A percentile compares a stretch with the other conserved stretches of the same genome.
These are phyloP conservation scores for Calonectria hongkongensis DNA, from an alignment of 2,329 filamentous ascomycete species.

Conservation along the genomic window DNA sequence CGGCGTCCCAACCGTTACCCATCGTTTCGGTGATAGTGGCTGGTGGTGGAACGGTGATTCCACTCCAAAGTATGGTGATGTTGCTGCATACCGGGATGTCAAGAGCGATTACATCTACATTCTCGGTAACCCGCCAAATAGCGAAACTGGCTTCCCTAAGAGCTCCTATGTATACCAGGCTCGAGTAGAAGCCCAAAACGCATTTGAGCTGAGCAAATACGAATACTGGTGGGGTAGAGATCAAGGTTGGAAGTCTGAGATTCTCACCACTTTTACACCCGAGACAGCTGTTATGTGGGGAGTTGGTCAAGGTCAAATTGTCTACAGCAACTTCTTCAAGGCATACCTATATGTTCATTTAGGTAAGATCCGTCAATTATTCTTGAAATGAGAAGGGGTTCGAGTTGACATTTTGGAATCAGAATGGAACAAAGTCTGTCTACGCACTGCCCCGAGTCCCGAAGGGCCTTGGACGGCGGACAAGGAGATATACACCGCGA, in stretches of 20 bases:
- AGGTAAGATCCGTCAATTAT: conserved; percentile 31
- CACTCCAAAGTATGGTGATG: conserved; percentile 61
- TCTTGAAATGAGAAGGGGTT: fast-evolving
- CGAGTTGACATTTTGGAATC: not conserved
- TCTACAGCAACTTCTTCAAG: conserved; percentile 59
- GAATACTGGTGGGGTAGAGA: conserved; percentile 64
- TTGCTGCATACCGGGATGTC: conserved; percentile 61
- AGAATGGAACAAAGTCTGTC: conserved; percentile 37
- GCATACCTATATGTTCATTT: conserved; percentile 62
- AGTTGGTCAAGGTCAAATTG: conserved; percentile 61
- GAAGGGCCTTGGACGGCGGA: conserved; percentile 63
- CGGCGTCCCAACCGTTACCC: conserved; percentile 59
- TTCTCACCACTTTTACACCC: conserved; percentile 56
- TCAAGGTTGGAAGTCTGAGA: conserved; percentile 60
- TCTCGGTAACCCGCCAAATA: conserved; percentile 62
- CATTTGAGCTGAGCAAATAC: conserved; percentile 61
- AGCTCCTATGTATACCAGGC: conserved; percentile 60
- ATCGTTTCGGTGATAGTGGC: conserved; percentile 51
- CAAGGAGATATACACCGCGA: conserved; percentile 59
- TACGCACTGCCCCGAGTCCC: conserved; percentile 48
- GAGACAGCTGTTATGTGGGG: conserved; percentile 63
- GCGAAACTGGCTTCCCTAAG: conserved; percentile 48
- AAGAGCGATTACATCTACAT: conserved; percentile 62
- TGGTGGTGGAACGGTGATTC: conserved; percentile 61
- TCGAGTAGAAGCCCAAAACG: conserved; percentile 59